These are phyloP conservation scores for Cornus controversa DNA, from an alignment of 148 eudicot genomes.

Conservation along the genomic window DNA sequence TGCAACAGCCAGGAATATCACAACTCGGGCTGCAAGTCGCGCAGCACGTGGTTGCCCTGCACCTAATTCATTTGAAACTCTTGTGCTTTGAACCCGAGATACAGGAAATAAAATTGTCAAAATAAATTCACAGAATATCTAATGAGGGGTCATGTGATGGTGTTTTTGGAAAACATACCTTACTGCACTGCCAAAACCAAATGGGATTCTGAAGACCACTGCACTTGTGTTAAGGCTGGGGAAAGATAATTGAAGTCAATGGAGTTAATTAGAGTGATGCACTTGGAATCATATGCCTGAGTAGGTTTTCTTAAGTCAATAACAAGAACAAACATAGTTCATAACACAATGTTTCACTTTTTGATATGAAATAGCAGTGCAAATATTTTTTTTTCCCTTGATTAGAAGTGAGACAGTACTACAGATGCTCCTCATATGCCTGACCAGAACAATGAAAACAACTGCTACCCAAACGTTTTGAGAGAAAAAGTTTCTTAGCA, in stretches of 20 bases:
- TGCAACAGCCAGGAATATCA: constrained; percentile 28
- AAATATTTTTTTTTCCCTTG: no score
- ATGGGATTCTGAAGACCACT: constrained; percentile 37
- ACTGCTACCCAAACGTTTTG: no score
- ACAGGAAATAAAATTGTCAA: neutral
- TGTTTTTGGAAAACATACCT: constrained; percentile 19
- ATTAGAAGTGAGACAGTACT: no score
- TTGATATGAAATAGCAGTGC: neutral
- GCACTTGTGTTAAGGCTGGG: constrained; percentile 38
- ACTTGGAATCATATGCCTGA: neutral
- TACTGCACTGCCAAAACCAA: constrained; percentile 39
- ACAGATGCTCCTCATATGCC: no score
- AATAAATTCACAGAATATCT: neutral
- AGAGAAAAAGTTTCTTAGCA: no score
- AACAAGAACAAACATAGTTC: no score
- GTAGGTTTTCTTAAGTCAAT: no score
- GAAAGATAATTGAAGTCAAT: neutral
- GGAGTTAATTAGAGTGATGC: neutral
- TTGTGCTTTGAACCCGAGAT: constrained; percentile 26
- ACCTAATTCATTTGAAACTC: constrained; percentile 71
- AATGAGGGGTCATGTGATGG: neutral
- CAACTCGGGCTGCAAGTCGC: constrained; percentile 48
- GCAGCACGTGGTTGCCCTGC: constrained; percentile 59
- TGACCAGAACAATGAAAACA: no score
- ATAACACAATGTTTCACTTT: no score